phyloP scores from a whole-genome alignment of 352 stramenopile species.

The Pythium periplocum region DNA sequence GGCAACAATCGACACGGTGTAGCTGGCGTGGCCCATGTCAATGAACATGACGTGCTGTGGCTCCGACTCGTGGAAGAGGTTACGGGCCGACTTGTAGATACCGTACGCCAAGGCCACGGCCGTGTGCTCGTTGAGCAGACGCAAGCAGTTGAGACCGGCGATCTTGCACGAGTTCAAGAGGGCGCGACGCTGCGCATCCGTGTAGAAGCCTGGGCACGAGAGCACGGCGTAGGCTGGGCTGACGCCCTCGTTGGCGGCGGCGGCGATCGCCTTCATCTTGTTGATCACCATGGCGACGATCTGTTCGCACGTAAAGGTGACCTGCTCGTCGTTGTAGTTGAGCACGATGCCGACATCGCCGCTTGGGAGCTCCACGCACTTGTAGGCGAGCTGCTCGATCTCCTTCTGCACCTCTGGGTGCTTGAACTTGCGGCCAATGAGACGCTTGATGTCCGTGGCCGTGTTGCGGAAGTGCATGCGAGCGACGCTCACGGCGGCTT shows the following conservation, averaged over 20 bases:
- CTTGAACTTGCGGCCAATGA: slow-evolving; percentile 96
- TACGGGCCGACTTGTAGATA: slow-evolving; percentile 95
- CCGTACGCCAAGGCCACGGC: slow-evolving; percentile 94
- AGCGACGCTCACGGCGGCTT: slow-evolving; percentile 87
- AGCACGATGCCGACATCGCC: slow-evolving; percentile 89
- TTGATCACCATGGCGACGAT: slow-evolving; percentile 97
- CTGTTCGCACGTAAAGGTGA: slow-evolving; percentile 94
- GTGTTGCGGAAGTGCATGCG: slow-evolving; percentile 98
- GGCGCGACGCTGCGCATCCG: slow-evolving; percentile 94
- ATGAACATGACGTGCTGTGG: slow-evolving; percentile 98
- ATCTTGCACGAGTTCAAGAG: slow-evolving; percentile 93
- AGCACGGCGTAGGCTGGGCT: slow-evolving; percentile 90
- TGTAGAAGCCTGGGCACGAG: slow-evolving; percentile 97
- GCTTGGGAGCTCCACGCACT: slow-evolving; percentile 83
- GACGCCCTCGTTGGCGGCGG: slow-evolving; percentile 88
- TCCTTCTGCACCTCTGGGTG: slow-evolving; percentile 95
- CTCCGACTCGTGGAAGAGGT: slow-evolving; percentile 91
- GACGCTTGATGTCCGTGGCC: slow-evolving; percentile 94
- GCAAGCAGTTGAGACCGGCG: slow-evolving; percentile 93
- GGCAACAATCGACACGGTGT: slow-evolving; percentile 89
- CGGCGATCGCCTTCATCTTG: slow-evolving; percentile 95
- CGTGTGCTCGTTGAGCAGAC: slow-evolving; percentile 98
- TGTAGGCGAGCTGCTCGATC: slow-evolving; percentile 90
- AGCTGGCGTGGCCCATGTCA: slow-evolving; percentile 95
- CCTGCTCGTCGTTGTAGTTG: slow-evolving; percentile 88